Conservation (phyloP, 106 monocot genomes). For the Acanthochlamys bracteata region DNA sequence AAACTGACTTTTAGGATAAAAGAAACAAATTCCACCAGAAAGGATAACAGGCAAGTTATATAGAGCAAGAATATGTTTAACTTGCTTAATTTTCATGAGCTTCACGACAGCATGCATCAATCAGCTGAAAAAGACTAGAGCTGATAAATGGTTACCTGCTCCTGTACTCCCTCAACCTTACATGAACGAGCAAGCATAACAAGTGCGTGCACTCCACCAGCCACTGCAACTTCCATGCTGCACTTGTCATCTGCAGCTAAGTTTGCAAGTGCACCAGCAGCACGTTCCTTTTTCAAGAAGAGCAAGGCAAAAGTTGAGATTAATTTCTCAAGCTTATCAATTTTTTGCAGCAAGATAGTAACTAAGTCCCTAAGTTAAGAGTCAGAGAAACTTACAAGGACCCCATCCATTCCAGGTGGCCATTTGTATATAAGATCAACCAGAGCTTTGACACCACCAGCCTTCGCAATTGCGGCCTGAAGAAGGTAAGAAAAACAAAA, state of each 20-base stretch:
- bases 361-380: not conserved
- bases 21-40: too few species aligned
- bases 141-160: conserved; percentile 93
- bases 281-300: conserved; percentile 72
- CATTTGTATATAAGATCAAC: conserved; percentile 96
- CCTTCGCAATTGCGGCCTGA: conserved; percentile 79
- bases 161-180: conserved; percentile 93
- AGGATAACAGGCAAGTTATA: too few species aligned
- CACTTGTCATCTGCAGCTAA: conserved; percentile 98
- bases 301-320: not conserved
- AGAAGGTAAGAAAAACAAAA: conserved; percentile 1
- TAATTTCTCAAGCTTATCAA: too few species aligned
- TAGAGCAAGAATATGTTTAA: too few species aligned
- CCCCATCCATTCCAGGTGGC: conserved; percentile 79
- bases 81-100: too few species aligned
- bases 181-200: conserved; percentile 89
- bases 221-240: conserved; percentile 80
- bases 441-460: conserved; percentile 91
- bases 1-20: too few species aligned
- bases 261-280: conserved; percentile 98
- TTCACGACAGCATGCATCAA: too few species aligned
- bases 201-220: conserved; percentile 89
- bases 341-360: too few species aligned
- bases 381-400: conserved; percentile 51
- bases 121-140: too few species aligned